Evolutionary conservation across 2,329 filamentous ascomycete genomes (phyloP).

Genomic region (Penicillium sp.): DNA sequence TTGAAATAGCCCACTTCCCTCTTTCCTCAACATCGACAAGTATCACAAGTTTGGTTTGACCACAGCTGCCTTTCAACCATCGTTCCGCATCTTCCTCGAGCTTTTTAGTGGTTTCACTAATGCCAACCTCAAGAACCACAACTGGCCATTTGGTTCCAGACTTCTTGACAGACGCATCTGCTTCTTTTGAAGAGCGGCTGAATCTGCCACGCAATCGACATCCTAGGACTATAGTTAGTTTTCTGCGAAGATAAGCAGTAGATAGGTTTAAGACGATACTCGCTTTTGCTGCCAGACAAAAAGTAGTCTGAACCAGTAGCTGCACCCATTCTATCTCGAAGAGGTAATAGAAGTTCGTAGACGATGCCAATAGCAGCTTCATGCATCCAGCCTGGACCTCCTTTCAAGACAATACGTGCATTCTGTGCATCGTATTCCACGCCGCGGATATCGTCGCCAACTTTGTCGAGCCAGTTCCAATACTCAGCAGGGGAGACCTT

Average conservation of each 20-base stretch:
- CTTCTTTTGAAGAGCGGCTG: not conserved
- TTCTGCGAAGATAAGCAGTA: not conserved
- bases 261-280: slow-evolving; percentile 2
- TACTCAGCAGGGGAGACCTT: slow-evolving; percentile 2
- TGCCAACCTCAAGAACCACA: not conserved
- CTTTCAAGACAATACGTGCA: not conserved
- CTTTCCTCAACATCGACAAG: slow-evolving; percentile 1
- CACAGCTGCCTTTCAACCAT: not conserved
- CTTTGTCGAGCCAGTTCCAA: not conserved
- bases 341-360: no score
- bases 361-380: no score
- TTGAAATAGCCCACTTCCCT: not conserved
- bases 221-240: not conserved
- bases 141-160: not conserved
- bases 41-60: not conserved
- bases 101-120: not conserved
- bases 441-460: not conserved
- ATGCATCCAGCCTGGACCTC: not conserved
- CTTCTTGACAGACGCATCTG: slow-evolving; percentile 2
- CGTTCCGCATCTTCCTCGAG: not conserved
- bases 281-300: not conserved
- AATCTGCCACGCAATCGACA: not conserved
- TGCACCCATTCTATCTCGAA: not conserved
- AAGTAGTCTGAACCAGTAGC: not conserved
- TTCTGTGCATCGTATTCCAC: slow-evolving; percentile 4